These are phyloP conservation scores for Aspergillus mulundensis DNA, from an alignment of 495 filamentous ascomycete genomes.

Conservation along the genomic window DNA sequence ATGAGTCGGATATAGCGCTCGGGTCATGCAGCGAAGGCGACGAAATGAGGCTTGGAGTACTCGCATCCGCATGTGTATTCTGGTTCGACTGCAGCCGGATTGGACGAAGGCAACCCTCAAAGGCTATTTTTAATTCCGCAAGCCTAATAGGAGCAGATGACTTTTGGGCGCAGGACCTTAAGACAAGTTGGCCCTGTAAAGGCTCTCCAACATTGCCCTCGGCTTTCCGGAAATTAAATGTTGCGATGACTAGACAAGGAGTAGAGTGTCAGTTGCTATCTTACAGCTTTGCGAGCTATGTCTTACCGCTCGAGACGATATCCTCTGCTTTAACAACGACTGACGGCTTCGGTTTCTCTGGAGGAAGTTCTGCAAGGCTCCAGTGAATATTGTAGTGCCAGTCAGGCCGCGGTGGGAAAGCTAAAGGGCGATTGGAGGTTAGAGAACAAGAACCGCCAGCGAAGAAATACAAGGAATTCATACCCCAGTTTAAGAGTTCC, in stretches of 20 bases:
- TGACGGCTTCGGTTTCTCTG: slow-evolving; percentile 53
- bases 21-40: slow-evolving; percentile 34
- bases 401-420: slow-evolving; percentile 54
- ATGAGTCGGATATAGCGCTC: slow-evolving; percentile 25
- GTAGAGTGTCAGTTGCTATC: neutral
- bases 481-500: slow-evolving; percentile 71
- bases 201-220: slow-evolving; percentile 84
- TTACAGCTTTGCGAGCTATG: neutral
- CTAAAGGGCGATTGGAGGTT: slow-evolving; percentile 31
- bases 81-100: slow-evolving; percentile 43
- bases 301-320: slow-evolving; percentile 62
- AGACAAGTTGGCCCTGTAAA: slow-evolving; percentile 64
- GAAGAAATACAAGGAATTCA: slow-evolving; percentile 23
- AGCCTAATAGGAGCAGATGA: slow-evolving; percentile 62
- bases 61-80: slow-evolving; percentile 24
- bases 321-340: slow-evolving; percentile 64
- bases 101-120: slow-evolving; percentile 64
- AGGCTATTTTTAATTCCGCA: slow-evolving; percentile 58
- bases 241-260: slow-evolving; percentile 50
- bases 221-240: slow-evolving; percentile 66
- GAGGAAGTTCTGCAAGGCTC: slow-evolving; percentile 55
- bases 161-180: slow-evolving; percentile 65
- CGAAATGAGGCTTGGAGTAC: slow-evolving; percentile 23
- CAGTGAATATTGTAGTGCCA: slow-evolving; percentile 73
- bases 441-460: neutral